Evolutionary conservation across 2,329 filamentous ascomycete species (phyloP).

Genomic region (Chrysosporium queenslandicum): DNA sequence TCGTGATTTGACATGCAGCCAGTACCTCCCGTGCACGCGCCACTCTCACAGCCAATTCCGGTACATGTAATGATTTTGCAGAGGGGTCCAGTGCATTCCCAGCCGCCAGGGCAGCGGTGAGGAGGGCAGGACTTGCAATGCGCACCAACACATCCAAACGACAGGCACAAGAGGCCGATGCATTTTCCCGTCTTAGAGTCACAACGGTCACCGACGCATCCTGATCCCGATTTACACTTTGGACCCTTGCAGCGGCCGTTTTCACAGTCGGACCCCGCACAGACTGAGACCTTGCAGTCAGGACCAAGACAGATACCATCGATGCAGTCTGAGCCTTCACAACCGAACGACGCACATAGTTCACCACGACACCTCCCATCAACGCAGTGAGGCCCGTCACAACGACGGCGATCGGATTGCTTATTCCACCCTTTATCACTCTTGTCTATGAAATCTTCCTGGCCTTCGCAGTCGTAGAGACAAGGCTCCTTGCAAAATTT

Average conservation of each 20-base stretch:
- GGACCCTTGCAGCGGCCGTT: not conserved
- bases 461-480: constrained; percentile 1
- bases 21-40: not conserved
- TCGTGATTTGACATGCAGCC: not conserved
- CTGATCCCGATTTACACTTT: not conserved
- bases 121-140: not conserved
- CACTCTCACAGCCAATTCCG: not conserved
- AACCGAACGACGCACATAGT: constrained; percentile 2
- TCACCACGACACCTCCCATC: constrained; percentile 3
- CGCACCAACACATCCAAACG: constrained; percentile 5
- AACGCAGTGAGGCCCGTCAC: constrained; percentile 2
- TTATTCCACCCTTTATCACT: constrained; percentile 1
- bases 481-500: constrained; percentile 1
- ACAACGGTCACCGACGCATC: not conserved
- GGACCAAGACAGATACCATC: constrained; percentile 7
- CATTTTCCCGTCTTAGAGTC: not conserved
- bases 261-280: not conserved
- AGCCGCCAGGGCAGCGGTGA: not conserved
- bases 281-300: not conserved
- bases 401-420: not conserved
- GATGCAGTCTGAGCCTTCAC: constrained; percentile 6
- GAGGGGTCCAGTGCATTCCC: not conserved
- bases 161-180: not conserved
- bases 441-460: constrained; percentile 8
- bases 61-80: constrained; percentile 3